A percentile compares a stretch with the other conserved stretches of the same genome.
Conservation (phyloP, 768 basidiomycete genomes). For the Goffeauzyma gilvescens region DNA sequence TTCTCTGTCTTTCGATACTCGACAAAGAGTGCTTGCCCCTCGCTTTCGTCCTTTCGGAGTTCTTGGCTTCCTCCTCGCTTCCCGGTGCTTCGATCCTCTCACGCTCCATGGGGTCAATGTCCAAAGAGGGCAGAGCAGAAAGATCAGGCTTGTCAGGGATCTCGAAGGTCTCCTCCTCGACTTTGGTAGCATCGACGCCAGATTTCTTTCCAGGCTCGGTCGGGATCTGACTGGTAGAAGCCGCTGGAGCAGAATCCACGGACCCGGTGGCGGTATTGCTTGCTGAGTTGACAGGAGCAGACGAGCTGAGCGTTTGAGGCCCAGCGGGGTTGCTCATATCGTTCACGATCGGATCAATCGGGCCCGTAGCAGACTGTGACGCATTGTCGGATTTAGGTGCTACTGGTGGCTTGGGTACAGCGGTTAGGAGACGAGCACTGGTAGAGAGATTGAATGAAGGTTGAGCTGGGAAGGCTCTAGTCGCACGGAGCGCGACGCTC, state of each 20-base stretch:
- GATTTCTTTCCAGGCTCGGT: background rate
- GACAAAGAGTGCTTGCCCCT: constrained; percentile 54
- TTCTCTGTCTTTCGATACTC: constrained; percentile 53
- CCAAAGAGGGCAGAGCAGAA: constrained; percentile 26
- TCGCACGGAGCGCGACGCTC: too few species aligned
- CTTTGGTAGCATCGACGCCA: constrained; percentile 3
- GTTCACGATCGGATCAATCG: constrained; percentile 8
- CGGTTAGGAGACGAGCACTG: too few species aligned
- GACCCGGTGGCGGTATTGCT: background rate
- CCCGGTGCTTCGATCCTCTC: constrained; percentile 4
- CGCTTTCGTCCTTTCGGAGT: constrained; percentile 20
- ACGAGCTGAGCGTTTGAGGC: background rate
- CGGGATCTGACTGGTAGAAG: background rate
- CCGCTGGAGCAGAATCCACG: background rate
- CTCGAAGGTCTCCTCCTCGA: background rate
- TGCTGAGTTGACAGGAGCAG: background rate
- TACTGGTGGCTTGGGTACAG: too few species aligned
- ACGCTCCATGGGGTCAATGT: constrained; percentile 19
- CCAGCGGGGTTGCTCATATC: constrained; percentile 4
- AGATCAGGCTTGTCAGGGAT: constrained; percentile 13
- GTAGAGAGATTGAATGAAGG: too few species aligned
- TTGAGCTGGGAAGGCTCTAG: too few species aligned
- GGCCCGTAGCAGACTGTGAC: too few species aligned
- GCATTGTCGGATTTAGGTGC: too few species aligned
- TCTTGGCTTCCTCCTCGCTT: background rate